Base-by-base conservation (phyloP, 2,329 filamentous ascomycete genomes). In the Aureobasidium sp. region DNA sequence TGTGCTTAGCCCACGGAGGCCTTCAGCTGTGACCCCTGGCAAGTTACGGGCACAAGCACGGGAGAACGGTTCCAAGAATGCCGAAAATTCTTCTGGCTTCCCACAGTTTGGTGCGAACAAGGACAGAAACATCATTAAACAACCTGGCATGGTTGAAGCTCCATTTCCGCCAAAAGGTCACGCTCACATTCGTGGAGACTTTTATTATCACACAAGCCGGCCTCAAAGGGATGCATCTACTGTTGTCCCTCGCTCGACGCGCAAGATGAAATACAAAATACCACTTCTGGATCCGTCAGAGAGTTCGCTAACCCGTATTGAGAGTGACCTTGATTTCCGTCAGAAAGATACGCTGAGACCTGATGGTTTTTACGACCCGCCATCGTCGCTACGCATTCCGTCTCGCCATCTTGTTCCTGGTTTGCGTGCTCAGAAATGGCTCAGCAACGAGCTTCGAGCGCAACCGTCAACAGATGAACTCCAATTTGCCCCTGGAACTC, bases 101-200 rank as follows among this genome's bases (percentile, higher is more conserved):
- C 70, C 67, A 3, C 62, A 44, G 7, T 63, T 63, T 15, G 55
- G 53, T 27, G 25, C 41, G 4, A 58, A 36, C 22, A 48, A 39
- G 57, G 71, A 72, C 56, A 65, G 72, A 31, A 63, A 73, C 45
- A 66, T 68, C 68, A 57, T 84, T 5, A 90, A 84, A 68, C 79
- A 87, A n/a, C 84, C 86, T 0, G 89, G 88, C 2, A 80, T 86
- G 9, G 77, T 79, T 65, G 80, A 89, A 60, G 83, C 89, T 3
- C 78, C 84, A n/a, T 94, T 89, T 87, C 90, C 90, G 41, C 81
- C 83, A 53, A 79, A 81, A 65, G 87, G 79, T 7, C 84, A 84
- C 70, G 75, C 80, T 0, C 88, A 91, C 71, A 75, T 91, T 45
- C 82, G 86, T 61, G 85, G 82, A 5, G 76, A 55, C 15, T 62